Evolutionary conservation across 2,329 filamentous ascomycete species (phyloP), one percentile per base, ranked within the genome.

Genomic region (Nakataea oryzae): DNA sequence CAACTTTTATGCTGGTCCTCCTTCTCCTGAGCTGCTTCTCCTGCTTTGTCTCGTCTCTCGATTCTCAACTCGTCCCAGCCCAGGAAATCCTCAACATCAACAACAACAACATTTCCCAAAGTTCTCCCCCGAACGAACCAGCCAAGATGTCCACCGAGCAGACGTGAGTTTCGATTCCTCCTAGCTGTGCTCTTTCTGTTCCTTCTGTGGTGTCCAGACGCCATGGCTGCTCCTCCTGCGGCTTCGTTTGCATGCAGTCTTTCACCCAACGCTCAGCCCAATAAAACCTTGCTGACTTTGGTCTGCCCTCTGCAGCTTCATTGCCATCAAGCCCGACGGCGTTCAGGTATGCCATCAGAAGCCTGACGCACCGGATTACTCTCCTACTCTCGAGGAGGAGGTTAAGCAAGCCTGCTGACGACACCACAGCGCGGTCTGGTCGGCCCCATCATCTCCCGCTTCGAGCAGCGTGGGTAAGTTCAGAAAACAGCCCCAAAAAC

Each of bases 281-380:
- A 50, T 6, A n/a, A 50, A 54, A 2, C 14, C 21, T 63, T 65
- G 21, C 41, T 62, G 57, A 69, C 63, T 57, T 29, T 50, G 41
- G 6, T n/a, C 41, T 50, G 17, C 21, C 41, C 32, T 57, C 62
- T 70, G 70, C 74, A 97, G 93, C 84, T 97, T 97, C 90, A 97
- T 97, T 86, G 95, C 95, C 77, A 91, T 99, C 87, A 99, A 99
- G 92, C 95, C 93, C 73, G 95, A 97, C 82, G 95, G 95, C 79
- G 95, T 97, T 82, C 95, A 97, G 88, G 92, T 96, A 88, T 70
- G 81, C 64, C n/a, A 54, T 7, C 24, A 11, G n/a, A n/a, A n/a
- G n/a, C 26, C 30, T 29, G 41, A 56, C 24, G 17, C 54, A 29
- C 64, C 57, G 58, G 60, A 28, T 12, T 17, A n/a, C 27, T 6